These are phyloP conservation scores for Phytomonas sp. DNA, from an alignment of 208 protist species.

Conservation along the genomic window DNA sequence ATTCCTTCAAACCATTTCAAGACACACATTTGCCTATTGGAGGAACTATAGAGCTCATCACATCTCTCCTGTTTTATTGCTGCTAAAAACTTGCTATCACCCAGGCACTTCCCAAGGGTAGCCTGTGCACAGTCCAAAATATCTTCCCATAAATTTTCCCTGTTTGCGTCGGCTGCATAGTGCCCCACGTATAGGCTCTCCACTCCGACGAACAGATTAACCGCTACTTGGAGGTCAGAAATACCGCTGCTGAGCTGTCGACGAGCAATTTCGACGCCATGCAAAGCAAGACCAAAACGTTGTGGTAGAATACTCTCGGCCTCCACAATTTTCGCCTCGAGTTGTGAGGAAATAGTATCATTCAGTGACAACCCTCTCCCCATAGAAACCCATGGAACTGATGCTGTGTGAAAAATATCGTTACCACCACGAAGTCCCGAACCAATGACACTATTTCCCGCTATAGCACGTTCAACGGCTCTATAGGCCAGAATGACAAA, in stretches of 20 bases:
- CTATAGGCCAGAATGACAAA: conserved; percentile 47
- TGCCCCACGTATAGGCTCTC: conserved; percentile 26
- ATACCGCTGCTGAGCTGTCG: conserved; percentile 23
- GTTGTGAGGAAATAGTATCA: background rate
- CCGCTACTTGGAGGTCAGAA: conserved; percentile 38
- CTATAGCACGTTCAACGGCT: background rate
- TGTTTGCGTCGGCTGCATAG: conserved; percentile 2
- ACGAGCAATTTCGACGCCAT: conserved; percentile 26
- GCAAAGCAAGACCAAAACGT: conserved; percentile 25
- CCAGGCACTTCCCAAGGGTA: conserved; percentile 21
- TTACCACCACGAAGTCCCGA: background rate
- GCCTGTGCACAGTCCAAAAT: conserved; percentile 19
- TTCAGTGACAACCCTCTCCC: background rate
- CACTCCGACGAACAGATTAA: conserved; percentile 24
- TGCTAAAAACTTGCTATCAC: conserved; percentile 8
- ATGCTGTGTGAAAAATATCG: background rate
- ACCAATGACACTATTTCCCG: background rate
- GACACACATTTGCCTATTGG: background rate
- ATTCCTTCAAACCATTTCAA: background rate
- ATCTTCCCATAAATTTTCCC: conserved; percentile 11
- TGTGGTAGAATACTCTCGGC: conserved; percentile 10
- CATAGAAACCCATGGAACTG: background rate
- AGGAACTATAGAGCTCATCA: background rate
- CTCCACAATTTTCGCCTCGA: background rate
- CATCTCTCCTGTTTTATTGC: background rate